A percentile compares a stretch with the other conserved stretches of the same genome.
Evolutionary conservation across 108 stramenopile genomes (phyloP).

Genomic region (Cyclotella cryptica): DNA sequence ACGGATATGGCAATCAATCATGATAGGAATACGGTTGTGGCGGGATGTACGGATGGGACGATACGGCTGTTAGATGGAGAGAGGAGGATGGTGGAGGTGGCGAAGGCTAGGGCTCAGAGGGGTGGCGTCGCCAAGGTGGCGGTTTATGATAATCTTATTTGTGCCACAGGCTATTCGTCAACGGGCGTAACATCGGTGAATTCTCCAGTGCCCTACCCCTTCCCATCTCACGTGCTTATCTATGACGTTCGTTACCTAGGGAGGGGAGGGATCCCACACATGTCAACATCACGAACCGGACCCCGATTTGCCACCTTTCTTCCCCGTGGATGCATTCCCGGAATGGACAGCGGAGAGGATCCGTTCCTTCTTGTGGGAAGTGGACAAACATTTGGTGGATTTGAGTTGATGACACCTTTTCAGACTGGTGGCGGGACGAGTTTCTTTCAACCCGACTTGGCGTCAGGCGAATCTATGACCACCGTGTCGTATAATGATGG

Average conservation of each 20-base stretch:
- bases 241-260: conserved; percentile 86
- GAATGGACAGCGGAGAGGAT: background rate
- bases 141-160: conserved; percentile 68
- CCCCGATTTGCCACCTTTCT: conserved; percentile 75
- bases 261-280: conserved; percentile 76
- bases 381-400: conserved; percentile 77
- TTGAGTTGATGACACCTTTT: conserved; percentile 79
- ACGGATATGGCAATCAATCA: conserved; percentile 67
- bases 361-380: conserved; percentile 64
- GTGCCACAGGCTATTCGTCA: conserved; percentile 73
- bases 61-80: conserved; percentile 79
- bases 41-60: conserved; percentile 85
- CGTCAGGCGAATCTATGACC: conserved; percentile 71
- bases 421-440: conserved; percentile 46
- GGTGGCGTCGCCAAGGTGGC: conserved; percentile 75
- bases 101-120: conserved; percentile 65
- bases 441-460: conserved; percentile 67
- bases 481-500: conserved; percentile 55
- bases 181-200: conserved; percentile 31
- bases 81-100: conserved; percentile 60
- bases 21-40: conserved; percentile 62
- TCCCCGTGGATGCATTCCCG: conserved; percentile 43
- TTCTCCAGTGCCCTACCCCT: conserved; percentile 68
- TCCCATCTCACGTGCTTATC: conserved; percentile 71
- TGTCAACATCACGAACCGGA: conserved; percentile 60